phyloP scores from a whole-genome alignment of 306 rosid species.

The Fragaria vesca region DNA sequence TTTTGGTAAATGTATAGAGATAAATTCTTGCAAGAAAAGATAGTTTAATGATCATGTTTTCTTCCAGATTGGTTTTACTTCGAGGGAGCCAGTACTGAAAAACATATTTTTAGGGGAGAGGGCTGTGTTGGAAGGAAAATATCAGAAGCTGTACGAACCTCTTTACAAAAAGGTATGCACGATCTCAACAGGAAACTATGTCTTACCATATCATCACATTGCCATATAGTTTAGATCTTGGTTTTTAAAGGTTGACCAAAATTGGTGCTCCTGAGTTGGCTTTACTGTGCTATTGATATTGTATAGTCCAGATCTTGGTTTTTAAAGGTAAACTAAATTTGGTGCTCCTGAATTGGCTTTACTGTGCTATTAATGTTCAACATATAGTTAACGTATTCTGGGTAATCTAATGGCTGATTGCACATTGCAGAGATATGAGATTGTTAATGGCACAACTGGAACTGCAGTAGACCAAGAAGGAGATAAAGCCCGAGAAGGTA shows the following conservation, averaged over 20 bases:
- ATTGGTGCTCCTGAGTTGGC: background rate
- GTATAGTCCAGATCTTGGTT: background rate
- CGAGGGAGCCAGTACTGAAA: conserved; percentile 19
- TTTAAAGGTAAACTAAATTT: background rate
- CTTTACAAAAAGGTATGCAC: conserved; percentile 54
- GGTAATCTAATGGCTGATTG: background rate
- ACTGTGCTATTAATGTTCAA: conserved; percentile 14
- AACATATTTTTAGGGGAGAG: conserved; percentile 65
- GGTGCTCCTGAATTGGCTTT: background rate
- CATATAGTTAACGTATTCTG: background rate
- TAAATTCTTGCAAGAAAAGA: background rate
- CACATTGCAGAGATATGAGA: conserved; percentile 55
- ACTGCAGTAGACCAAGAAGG: conserved; percentile 38
- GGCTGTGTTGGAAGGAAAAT: conserved; percentile 76
- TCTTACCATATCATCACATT: background rate
- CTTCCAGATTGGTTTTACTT: background rate
- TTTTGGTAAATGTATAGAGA: background rate
- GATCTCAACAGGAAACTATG: background rate
- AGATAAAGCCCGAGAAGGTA: conserved; percentile 45
- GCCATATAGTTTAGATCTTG: conserved; percentile 17
- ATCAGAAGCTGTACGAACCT: conserved; percentile 66
- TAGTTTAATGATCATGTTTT: background rate
- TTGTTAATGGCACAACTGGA: conserved; percentile 60
- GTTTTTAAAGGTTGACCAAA: background rate
- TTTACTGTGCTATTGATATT: conserved; percentile 9